Evolutionary conservation across 805 yeast genomes (phyloP).

Genomic region (Barnettozyma botsteinii): DNA sequence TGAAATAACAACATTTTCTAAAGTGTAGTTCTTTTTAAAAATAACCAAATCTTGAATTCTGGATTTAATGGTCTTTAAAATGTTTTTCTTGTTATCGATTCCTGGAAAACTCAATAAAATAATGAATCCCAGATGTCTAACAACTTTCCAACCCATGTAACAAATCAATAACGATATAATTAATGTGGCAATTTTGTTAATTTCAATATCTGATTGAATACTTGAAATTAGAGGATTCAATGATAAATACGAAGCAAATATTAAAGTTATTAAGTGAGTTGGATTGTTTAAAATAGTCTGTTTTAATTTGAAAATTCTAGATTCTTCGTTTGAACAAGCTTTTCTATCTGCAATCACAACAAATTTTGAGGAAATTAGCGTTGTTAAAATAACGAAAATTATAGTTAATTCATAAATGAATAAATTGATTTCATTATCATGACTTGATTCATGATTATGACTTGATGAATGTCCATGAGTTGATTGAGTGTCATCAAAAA

Average conservation of each 20-base stretch:
- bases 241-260: slow-evolving; percentile 36
- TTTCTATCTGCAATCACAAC: slow-evolving; percentile 1
- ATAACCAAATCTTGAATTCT: slow-evolving; percentile 42
- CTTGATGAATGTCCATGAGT: slow-evolving; percentile 13
- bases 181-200: slow-evolving; percentile 42
- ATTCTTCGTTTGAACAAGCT: background rate
- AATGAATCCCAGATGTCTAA: slow-evolving; percentile 45
- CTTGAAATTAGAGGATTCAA: slow-evolving; percentile 30
- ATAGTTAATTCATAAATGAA: slow-evolving; percentile 28
- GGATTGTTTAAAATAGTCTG: slow-evolving; percentile 23
- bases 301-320: slow-evolving; percentile 8
- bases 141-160: slow-evolving; percentile 47
- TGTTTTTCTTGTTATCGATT: slow-evolving; percentile 31
- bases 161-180: slow-evolving; percentile 40
- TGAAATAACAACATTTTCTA: slow-evolving; percentile 46
- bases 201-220: slow-evolving; percentile 23
- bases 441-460: slow-evolving; percentile 26
- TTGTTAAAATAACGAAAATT: slow-evolving; percentile 22
- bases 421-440: slow-evolving; percentile 18
- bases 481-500: slow-evolving; percentile 23
- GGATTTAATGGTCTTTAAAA: slow-evolving; percentile 38
- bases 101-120: slow-evolving; percentile 50
- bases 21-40: slow-evolving; percentile 44
- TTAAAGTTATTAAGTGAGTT: slow-evolving; percentile 38
- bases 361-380: slow-evolving; percentile 30